Base-by-base conservation (phyloP, 2,329 filamentous ascomycete species). In the Penicillium sp. region DNA sequence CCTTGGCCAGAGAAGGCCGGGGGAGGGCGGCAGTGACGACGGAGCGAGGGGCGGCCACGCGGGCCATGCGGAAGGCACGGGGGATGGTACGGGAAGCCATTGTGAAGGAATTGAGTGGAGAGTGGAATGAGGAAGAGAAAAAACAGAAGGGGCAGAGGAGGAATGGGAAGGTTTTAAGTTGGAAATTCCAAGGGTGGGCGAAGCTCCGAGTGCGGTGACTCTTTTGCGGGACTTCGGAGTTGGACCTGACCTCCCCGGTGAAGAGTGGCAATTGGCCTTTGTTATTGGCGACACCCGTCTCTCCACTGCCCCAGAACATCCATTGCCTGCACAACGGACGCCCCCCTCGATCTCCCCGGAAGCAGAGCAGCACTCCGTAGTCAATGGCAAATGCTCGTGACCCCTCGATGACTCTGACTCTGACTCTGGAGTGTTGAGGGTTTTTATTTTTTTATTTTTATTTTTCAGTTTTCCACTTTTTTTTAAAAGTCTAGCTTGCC, bases 11-110 rank as follows among this genome's bases (percentile, higher is more conserved):
- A 61, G 72, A 71, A 57, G 72, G 74, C 61, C 77, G 76, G 65
- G 77, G 76, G 59, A 79, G 79, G 64, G 81, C 74, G 57, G 82
- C 81, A 60, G 81, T 79, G 62, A 84, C 73, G 67, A 85, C 82
- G 56, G 82, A 81, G 69, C 82, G 81, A 61, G 69, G 71, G 52
- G 73, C 83, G 72, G 76, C 83, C 79, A 75, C 79, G 62, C 69
- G 74, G 78, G 72, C 81, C 70, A 69, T 79, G 77, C 82, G 81
- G 68, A 85, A 76, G 71, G 82, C 82, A 74, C 81, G 78, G 72
- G 76, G 76, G 59, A 78, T 69, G 62, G 69, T 73, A 71, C 75
- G 74, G 54, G 76, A 74, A 66, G 76, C 75, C 76, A 79, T 79
- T 69, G 63, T 73, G 65, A 49, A 53, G 53, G 54, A 51, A 52